These are phyloP conservation scores for Blastomyces gilchristii DNA, from an alignment of 2,329 filamentous ascomycete genomes.

Conservation along the genomic window DNA sequence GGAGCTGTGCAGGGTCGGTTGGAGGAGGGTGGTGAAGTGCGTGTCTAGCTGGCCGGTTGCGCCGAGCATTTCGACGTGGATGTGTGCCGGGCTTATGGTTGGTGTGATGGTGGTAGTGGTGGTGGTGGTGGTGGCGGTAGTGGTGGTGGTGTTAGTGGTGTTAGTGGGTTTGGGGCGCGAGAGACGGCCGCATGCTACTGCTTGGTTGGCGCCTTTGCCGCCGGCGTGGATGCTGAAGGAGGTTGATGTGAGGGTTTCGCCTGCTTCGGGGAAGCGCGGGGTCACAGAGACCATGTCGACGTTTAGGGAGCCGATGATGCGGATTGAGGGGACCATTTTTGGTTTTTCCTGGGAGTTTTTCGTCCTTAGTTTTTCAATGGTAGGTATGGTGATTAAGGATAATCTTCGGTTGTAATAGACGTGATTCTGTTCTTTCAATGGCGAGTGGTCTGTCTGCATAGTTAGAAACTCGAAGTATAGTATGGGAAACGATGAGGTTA, in stretches of 20 bases:
- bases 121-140: too few relatives aligned
- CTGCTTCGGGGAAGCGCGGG: constrained; percentile 67
- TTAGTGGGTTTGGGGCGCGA: constrained; percentile 45
- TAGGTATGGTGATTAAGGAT: neutral
- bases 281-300: constrained; percentile 87
- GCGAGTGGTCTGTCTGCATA: neutral
- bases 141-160: too few relatives aligned
- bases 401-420: neutral
- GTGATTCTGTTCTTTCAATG: neutral
- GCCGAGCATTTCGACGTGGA: constrained; percentile 59
- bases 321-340: constrained; percentile 48
- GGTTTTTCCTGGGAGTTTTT: neutral
- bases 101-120: constrained; percentile 15
- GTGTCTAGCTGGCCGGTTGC: constrained; percentile 55
- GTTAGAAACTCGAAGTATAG: neutral
- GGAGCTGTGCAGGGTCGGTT: constrained; percentile 47
- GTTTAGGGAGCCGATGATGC: constrained; percentile 86
- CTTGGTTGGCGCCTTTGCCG: constrained; percentile 94
- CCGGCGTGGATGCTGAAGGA: constrained; percentile 73
- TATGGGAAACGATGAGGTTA: too few relatives aligned
- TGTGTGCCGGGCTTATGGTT: constrained; percentile 11
- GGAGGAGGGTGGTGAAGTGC: constrained; percentile 53
- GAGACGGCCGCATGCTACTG: constrained; percentile 74
- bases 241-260: constrained; percentile 75
- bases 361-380: neutral